Evolutionary conservation across 345 rosid species (phyloP).

Genomic region (Heritiera littoralis): DNA sequence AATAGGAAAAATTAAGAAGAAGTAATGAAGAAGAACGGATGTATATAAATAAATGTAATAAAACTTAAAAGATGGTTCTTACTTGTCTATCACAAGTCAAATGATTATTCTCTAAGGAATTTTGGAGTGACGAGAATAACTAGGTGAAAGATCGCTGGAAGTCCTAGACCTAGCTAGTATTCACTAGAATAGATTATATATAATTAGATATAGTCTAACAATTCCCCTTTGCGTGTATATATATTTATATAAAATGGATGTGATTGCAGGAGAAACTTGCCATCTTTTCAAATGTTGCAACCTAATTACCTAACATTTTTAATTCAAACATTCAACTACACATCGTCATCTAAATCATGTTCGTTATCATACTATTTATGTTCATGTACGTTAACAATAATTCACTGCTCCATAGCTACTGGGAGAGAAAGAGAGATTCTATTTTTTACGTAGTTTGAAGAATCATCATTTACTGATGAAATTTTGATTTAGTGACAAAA

Average conservation of each 20-base stretch:
- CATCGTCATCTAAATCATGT: slow-evolving; percentile 24
- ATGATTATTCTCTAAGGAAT: slow-evolving; percentile 30
- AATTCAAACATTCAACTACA: slow-evolving; percentile 23
- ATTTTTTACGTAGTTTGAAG: not conserved
- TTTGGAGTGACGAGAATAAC: not conserved
- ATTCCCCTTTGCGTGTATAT: slow-evolving; percentile 10
- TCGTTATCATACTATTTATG: not conserved
- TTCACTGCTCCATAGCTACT: no score
- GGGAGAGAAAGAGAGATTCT: no score
- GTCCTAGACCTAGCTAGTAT: no score
- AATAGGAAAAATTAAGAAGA: no score
- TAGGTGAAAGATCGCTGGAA: not conserved
- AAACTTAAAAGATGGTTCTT: slow-evolving; percentile 25
- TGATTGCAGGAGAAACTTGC: slow-evolving; percentile 25
- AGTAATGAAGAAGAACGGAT: no score
- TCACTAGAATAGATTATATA: not conserved
- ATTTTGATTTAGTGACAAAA: no score
- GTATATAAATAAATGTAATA: not conserved
- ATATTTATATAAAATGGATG: not conserved
- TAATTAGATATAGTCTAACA: not conserved
- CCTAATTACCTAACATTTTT: slow-evolving; percentile 31
- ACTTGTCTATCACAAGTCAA: slow-evolving; percentile 39
- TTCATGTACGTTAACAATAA: not conserved
- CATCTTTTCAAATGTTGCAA: slow-evolving; percentile 17
- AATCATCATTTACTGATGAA: not conserved